A percentile compares a stretch with the other conserved stretches of the same genome.
phyloP scores from a whole-genome alignment of 306 rosid species.

The Ammopiptanthus mongolicus region DNA sequence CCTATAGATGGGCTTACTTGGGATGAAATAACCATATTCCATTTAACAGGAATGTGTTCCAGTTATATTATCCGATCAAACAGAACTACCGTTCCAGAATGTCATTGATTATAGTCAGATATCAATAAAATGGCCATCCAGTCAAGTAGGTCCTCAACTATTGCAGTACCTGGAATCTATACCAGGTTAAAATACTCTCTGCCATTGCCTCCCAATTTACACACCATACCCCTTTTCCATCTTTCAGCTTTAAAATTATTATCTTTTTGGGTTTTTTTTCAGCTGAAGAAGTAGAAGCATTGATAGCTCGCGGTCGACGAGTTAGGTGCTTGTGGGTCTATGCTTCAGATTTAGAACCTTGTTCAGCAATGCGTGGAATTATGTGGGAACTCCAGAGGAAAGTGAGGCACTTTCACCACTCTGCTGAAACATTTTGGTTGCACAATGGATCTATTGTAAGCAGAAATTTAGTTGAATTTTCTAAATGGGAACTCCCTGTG shows the following conservation, averaged over 20 bases:
- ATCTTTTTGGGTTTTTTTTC: slow-evolving; percentile 8
- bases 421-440: slow-evolving; percentile 93
- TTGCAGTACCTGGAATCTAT: slow-evolving; percentile 86
- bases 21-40: slow-evolving; percentile 17
- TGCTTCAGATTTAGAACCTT: slow-evolving; percentile 58
- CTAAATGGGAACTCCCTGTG: slow-evolving; percentile 71
- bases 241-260: background rate
- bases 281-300: slow-evolving; percentile 64
- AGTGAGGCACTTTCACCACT: slow-evolving; percentile 83
- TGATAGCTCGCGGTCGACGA: slow-evolving; percentile 64
- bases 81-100: slow-evolving; percentile 91
- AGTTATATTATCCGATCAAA: slow-evolving; percentile 79
- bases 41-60: slow-evolving; percentile 87
- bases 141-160: slow-evolving; percentile 66
- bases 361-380: slow-evolving; percentile 88
- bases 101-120: slow-evolving; percentile 77
- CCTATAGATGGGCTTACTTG: background rate
- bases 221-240: background rate
- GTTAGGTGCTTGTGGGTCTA: slow-evolving; percentile 76
- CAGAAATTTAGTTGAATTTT: slow-evolving; percentile 63
- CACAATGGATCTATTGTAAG: slow-evolving; percentile 74
- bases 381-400: slow-evolving; percentile 97
- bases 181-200: slow-evolving; percentile 55
- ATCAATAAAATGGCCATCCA: slow-evolving; percentile 96
- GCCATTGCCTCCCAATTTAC: slow-evolving; percentile 6